Evolutionary conservation across 1,139 yeast species (phyloP).

Genomic region (Kodamaea suecica): DNA sequence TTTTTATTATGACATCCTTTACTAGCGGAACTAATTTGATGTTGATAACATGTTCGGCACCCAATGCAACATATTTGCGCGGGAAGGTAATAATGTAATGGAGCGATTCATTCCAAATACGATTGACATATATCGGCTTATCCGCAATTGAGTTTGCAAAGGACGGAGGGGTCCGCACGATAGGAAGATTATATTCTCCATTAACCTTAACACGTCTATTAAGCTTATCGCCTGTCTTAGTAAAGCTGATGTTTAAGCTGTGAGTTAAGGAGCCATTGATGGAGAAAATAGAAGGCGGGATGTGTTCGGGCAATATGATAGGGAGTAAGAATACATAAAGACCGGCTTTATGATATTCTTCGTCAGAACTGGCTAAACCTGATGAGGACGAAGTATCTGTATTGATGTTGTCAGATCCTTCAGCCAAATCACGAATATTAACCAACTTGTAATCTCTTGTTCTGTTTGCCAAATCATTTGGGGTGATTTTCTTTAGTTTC

Average conservation of each 20-base stretch:
- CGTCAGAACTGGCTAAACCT: constrained; percentile 3
- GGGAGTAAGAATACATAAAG: constrained; percentile 78
- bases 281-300: constrained; percentile 67
- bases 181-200: constrained; percentile 42
- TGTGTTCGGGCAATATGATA: constrained; percentile 60
- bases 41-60: constrained; percentile 57
- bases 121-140: constrained; percentile 78
- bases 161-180: constrained; percentile 80
- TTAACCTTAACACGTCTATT: constrained; percentile 31
- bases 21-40: constrained; percentile 72
- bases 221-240: constrained; percentile 36
- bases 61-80: constrained; percentile 68
- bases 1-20: constrained; percentile 63
- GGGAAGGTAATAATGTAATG: constrained; percentile 79
- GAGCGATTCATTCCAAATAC: constrained; percentile 78
- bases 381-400: constrained; percentile 2
- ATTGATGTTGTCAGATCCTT: constrained; percentile 10
- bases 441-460: constrained; percentile 35
- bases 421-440: constrained; percentile 20
- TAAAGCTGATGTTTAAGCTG: constrained; percentile 29
- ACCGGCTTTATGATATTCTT: constrained; percentile 55
- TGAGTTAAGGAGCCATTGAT: constrained; percentile 50
- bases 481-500: constrained; percentile 26
- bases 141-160: constrained; percentile 68
- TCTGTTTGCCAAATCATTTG: constrained; percentile 35